phyloP scores from a whole-genome alignment of 805 yeast species.

The Ogataea polymorpha region DNA sequence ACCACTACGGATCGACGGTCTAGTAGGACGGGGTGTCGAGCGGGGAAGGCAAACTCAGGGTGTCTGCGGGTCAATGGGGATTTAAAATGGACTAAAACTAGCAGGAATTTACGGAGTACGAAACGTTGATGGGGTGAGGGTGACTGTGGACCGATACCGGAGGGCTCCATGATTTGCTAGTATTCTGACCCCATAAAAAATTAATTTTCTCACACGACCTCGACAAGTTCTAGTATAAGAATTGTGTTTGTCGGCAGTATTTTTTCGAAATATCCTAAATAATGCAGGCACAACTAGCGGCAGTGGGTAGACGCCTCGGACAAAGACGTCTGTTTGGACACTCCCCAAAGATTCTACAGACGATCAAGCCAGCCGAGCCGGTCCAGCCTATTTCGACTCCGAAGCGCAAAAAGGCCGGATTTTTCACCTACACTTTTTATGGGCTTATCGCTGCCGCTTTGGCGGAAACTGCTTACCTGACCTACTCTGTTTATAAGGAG shows the following conservation, averaged over 20 bases:
- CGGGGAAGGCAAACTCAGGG: background rate
- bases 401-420: slow-evolving; percentile 20
- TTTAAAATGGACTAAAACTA: background rate
- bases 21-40: background rate
- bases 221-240: slow-evolving; percentile 4
- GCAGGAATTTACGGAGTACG: background rate
- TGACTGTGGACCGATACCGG: slow-evolving; percentile 5
- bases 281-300: slow-evolving; percentile 5
- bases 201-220: slow-evolving; percentile 7
- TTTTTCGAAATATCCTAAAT: background rate
- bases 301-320: slow-evolving; percentile 2
- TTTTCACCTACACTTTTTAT: slow-evolving; percentile 43
- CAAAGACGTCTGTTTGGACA: slow-evolving; percentile 5
- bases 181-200: background rate
- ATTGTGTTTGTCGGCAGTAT: slow-evolving; percentile 4
- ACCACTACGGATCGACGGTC: background rate
- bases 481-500: slow-evolving; percentile 62
- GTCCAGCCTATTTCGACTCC: slow-evolving; percentile 3
- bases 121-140: background rate
- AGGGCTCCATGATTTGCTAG: background rate
- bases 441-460: slow-evolving; percentile 46
- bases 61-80: background rate
- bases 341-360: slow-evolving; percentile 1
- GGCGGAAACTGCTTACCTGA: slow-evolving; percentile 52
- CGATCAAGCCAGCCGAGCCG: slow-evolving; percentile 1